These are phyloP conservation scores for Leccinum proliferum DNA, from an alignment of 1,284 basidiomycete species.

Conservation along the genomic window DNA sequence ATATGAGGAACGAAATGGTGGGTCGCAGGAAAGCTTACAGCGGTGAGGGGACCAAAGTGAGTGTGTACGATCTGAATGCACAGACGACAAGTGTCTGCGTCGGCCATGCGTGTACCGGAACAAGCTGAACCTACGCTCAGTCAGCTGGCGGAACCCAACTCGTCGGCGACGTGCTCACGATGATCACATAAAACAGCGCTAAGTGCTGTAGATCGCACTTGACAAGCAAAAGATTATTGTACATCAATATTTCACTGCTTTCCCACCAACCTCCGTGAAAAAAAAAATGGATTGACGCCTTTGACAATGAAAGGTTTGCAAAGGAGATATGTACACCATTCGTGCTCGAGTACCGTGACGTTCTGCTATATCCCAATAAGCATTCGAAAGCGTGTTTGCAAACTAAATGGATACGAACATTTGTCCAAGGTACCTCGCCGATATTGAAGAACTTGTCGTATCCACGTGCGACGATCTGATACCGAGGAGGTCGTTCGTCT, in stretches of 20 bases:
- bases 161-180: background rate
- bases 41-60: slow-evolving; percentile 75
- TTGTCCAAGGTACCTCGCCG: too few species aligned
- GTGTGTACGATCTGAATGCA: slow-evolving; percentile 73
- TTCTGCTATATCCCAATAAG: slow-evolving; percentile 3
- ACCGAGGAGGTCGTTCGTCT: too few species aligned
- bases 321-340: slow-evolving; percentile 4
- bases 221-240: background rate
- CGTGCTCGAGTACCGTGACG: slow-evolving; percentile 11
- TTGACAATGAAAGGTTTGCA: background rate
- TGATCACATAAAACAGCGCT: slow-evolving; percentile 6
- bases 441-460: too few species aligned
- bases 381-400: too few species aligned
- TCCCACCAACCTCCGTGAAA: slow-evolving; percentile 4
- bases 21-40: slow-evolving; percentile 37
- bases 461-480: too few species aligned
- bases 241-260: background rate
- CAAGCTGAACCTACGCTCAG: background rate
- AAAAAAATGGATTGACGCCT: slow-evolving; percentile 1
- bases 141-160: background rate
- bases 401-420: too few species aligned
- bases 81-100: slow-evolving; percentile 62
- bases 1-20: slow-evolving; percentile 5
- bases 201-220: background rate
- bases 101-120: slow-evolving; percentile 49